A percentile compares a stretch with the other conserved stretches of the same genome.
Evolutionary conservation across 2,329 filamentous ascomycete genomes (phyloP).

Genomic region (Alternaria sp.): DNA sequence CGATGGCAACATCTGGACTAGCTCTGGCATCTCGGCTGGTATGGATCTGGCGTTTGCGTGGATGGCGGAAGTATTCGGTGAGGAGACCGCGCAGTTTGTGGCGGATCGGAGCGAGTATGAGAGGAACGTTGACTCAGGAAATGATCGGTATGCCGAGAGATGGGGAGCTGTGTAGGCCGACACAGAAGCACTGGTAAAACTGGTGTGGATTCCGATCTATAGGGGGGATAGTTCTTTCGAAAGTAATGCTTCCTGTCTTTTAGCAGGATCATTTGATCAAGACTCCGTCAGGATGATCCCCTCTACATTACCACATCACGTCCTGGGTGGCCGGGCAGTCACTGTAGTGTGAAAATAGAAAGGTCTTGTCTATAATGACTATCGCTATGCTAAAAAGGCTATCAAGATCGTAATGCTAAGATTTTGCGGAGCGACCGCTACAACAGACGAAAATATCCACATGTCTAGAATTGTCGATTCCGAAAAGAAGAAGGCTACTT

Average conservation of each 20-base stretch:
- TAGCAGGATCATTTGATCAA: not conserved
- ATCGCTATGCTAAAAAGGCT: conserved; percentile 11
- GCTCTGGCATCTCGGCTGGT: conserved; percentile 69
- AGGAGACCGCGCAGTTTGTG: conserved; percentile 58
- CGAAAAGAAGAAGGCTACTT: conserved; percentile 10
- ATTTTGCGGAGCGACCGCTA: not conserved
- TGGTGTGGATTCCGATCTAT: not conserved
- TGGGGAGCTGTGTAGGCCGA: conserved; percentile 33
- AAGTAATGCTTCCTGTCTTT: not conserved
- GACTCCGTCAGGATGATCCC: not conserved
- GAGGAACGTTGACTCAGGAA: conserved; percentile 59
- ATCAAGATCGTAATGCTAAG: not conserved
- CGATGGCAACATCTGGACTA: conserved; percentile 73
- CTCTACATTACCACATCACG: not conserved
- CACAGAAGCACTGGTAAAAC: not conserved
- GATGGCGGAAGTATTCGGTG: conserved; percentile 63
- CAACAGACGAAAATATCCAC: not conserved
- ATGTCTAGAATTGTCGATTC: not conserved
- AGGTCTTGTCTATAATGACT: not conserved
- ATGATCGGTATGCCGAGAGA: conserved; percentile 65
- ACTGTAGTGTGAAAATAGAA: not conserved
- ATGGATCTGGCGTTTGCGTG: conserved; percentile 70
- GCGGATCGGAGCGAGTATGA: conserved; percentile 67
- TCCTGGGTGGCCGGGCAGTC: not conserved
- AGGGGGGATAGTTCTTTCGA: not conserved